Evolutionary conservation across 306 rosid genomes (phyloP), one percentile per base, ranked within the genome.

Genomic region (Coriaria nepalensis): DNA sequence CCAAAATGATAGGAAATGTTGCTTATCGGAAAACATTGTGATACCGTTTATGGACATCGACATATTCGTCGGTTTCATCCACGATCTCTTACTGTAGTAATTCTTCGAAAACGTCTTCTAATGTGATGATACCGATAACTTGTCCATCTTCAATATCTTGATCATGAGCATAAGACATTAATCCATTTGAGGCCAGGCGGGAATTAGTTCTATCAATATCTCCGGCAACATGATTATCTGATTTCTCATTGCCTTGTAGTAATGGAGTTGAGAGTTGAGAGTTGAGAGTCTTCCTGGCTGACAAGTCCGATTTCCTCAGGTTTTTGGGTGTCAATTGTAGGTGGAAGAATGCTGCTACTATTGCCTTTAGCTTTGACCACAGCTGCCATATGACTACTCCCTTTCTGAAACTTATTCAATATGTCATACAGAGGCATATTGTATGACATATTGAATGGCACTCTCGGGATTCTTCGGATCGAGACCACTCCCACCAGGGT

Each of bases 361-460:
- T 70, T 92, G 36, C 73, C 87, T 55, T 64, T 75, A 6, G 73
- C 64, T 67, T 67, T 92, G 55, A 86, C 96, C 58, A 92, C 93
- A 68, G 96, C 96, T 47, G 98, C 96, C 98, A 92, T 82, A 62
- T 92, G 98, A 68, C 98, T 92, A 60, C 94, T 79, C 4, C 98
- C 98, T 57, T 92, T 92, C 55, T 92, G 96, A 68, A 92, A 92
- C 69, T 92, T 94, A 61, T 92, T 92, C 63, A 92, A 68, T 69
- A 92, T 85, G 63, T 92, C 98, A 51, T 92, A 85, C 20, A 92
- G 86, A 50, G 98, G 96, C 96, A 92, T 85, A 73, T 92, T 93
- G 32, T 87, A 70, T 50, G 98, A 94, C 96, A 92, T 85, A 73
- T 92, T 93, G 32, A 93, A 70, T 50, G 98, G 98, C 63, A 85